Base-by-base conservation (phyloP, 345 rosid genomes). In the Hevea brasiliensis region DNA sequence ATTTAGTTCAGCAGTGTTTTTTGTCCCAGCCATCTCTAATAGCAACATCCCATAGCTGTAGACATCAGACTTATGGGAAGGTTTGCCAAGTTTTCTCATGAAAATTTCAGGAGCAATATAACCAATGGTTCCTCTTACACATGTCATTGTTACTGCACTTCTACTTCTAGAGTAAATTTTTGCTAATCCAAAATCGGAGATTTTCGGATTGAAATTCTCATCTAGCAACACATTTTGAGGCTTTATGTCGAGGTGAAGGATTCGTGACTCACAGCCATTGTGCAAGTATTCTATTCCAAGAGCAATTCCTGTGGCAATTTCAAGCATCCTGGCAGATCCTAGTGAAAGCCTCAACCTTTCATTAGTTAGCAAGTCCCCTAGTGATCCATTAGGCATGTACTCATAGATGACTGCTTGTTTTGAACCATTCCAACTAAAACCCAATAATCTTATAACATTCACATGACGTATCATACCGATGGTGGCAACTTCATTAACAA, bases 81-180 rank as follows among this genome's bases (percentile, higher is more conserved):
- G 44, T 18, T 32, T 71, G 21, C 74, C 67, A 32, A 48, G 41
- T 32, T 71, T 71, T 71, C 67, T 61, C 74, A 61, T 47, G 65
- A 71, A 71, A 35, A 71, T 32, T 47, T 71, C 67, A 0, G 59
- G 67, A 60, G 67, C 50, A 21, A 63, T 37, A 42, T 63, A 63
- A 8, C 67, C 67, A 42, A 63, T 42, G 8, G 67, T 63, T 4
- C 67, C 67, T 63, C 21, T 63, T 18, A 14, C 48, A 6, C 15
- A 7, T 23, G 67, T 21, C 48, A 41, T 18, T 2, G 26, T 7
- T 5, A 63, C 67, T 2, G 7, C 11, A 63, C 48, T 63, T 63
- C 40, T 15, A 8, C 41, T 42, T 41, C 48, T 8, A 0, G 17
- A 0, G 27, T 7, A n/a, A 0, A 63, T 24, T 24, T 63, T 63